Evolutionary conservation across 2,329 filamentous ascomycete genomes (phyloP).

Genomic region (Fusarium tricinctum): DNA sequence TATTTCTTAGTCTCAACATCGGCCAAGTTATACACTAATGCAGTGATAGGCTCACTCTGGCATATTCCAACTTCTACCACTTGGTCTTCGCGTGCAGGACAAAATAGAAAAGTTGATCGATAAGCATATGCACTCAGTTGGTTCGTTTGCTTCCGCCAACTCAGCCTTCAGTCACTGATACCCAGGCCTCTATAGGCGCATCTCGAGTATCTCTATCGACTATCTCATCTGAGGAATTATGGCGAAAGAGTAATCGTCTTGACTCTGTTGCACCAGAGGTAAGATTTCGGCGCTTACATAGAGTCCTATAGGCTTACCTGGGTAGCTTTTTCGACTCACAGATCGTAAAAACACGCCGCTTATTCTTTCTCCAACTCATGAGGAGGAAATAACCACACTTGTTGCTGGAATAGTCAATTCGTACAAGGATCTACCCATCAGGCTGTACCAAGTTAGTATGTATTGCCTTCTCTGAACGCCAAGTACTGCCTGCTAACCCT

Average conservation of each 20-base stretch:
- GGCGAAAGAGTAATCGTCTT: slow-evolving; percentile 87
- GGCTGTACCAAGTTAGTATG: slow-evolving; percentile 88
- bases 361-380: slow-evolving; percentile 91
- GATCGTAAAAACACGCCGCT: slow-evolving; percentile 83
- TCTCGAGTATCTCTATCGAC: slow-evolving; percentile 87
- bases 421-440: slow-evolving; percentile 86
- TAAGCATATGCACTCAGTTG: slow-evolving; percentile 84
- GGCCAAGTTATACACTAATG: background rate
- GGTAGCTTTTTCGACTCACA: slow-evolving; percentile 80
- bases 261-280: slow-evolving; percentile 80
- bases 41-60: slow-evolving; percentile 80
- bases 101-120: slow-evolving; percentile 91
- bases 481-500: slow-evolving; percentile 34
- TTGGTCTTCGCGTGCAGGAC: slow-evolving; percentile 87
- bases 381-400: slow-evolving; percentile 92
- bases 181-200: slow-evolving; percentile 66
- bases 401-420: slow-evolving; percentile 81
- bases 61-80: slow-evolving; percentile 90
- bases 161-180: slow-evolving; percentile 14
- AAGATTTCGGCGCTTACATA: background rate
- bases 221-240: slow-evolving; percentile 86
- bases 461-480: background rate
- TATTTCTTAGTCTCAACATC: slow-evolving; percentile 54
- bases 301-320: slow-evolving; percentile 42
- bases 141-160: slow-evolving; percentile 57